Evolutionary conservation across 768 basidiomycete species (phyloP).

Genomic region (Termitomyces sp.): DNA sequence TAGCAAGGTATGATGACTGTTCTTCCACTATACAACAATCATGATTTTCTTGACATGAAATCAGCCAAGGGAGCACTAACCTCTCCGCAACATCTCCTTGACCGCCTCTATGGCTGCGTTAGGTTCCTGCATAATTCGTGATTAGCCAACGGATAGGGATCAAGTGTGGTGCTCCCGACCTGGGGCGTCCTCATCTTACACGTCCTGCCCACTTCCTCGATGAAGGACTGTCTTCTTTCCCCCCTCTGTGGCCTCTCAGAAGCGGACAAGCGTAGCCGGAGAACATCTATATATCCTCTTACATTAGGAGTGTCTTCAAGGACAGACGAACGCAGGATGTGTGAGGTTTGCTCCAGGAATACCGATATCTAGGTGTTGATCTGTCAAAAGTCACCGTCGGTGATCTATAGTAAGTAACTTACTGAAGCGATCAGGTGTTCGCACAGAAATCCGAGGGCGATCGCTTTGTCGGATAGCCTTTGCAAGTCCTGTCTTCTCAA

Average conservation of each 20-base stretch:
- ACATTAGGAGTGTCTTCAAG: conserved; percentile 19
- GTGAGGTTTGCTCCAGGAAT: conserved; percentile 24
- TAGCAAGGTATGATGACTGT: conserved; percentile 5
- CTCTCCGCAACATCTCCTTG: conserved; percentile 5
- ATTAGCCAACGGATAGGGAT: background rate
- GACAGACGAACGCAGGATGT: conserved; percentile 19
- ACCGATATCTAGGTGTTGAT: conserved; percentile 20
- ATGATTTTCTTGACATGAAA: background rate
- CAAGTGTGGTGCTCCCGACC: background rate
- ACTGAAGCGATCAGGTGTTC: conserved; percentile 27
- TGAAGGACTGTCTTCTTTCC: conserved; percentile 5
- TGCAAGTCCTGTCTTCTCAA: conserved; percentile 19
- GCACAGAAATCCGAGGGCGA: conserved; percentile 26
- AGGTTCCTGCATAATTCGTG: conserved; percentile 1
- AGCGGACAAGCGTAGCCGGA: conserved; percentile 17
- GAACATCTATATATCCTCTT: conserved; percentile 25
- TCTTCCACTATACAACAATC: conserved; percentile 3
- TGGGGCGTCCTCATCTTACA: conserved; percentile 5
- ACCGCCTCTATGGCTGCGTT: conserved; percentile 2
- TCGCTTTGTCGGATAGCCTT: conserved; percentile 20
- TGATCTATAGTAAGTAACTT: conserved; percentile 1
- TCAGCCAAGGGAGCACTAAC: background rate
- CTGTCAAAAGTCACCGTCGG: background rate
- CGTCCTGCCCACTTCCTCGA: conserved; percentile 6
- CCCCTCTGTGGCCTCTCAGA: background rate